These are phyloP conservation scores for Amanita jacksonii DNA, from an alignment of 768 basidiomycete species.

Conservation along the genomic window DNA sequence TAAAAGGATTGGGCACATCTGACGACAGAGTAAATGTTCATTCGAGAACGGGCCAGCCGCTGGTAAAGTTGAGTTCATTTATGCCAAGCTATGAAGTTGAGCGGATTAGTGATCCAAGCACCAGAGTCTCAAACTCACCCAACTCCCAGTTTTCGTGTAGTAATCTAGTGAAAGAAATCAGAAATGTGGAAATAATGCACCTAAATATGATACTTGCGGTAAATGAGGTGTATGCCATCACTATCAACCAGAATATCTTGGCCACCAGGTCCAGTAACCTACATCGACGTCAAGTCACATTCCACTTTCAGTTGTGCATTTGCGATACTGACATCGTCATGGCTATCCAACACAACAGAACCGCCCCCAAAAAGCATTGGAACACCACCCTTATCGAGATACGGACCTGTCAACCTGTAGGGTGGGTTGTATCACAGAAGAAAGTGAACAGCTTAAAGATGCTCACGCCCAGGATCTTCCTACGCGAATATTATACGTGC, in stretches of 20 bases:
- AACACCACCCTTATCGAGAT: slow-evolving; percentile 37
- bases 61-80: slow-evolving; percentile 38
- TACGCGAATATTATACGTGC: slow-evolving; percentile 54
- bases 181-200: not conserved
- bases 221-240: slow-evolving; percentile 39
- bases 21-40: no score
- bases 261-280: slow-evolving; percentile 48
- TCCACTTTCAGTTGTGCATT: not conserved
- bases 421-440: no score
- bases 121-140: slow-evolving; percentile 20
- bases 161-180: slow-evolving; percentile 27
- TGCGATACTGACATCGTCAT: slow-evolving; percentile 28
- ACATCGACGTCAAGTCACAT: not conserved
- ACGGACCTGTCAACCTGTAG: slow-evolving; percentile 32
- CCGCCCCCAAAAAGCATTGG: slow-evolving; percentile 39
- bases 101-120: not conserved
- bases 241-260: slow-evolving; percentile 37
- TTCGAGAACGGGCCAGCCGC: slow-evolving; percentile 36
- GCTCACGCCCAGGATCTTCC: slow-evolving; percentile 36
- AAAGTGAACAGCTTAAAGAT: not conserved
- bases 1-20: no score
- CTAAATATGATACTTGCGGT: slow-evolving; percentile 28
- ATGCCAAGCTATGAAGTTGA: slow-evolving; percentile 32
- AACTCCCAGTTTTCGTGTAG: slow-evolving; percentile 36
- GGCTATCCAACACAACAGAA: slow-evolving; percentile 36